These are phyloP conservation scores for Pisolithus thermaeus DNA, from an alignment of 1,284 basidiomycete genomes.

Conservation along the genomic window DNA sequence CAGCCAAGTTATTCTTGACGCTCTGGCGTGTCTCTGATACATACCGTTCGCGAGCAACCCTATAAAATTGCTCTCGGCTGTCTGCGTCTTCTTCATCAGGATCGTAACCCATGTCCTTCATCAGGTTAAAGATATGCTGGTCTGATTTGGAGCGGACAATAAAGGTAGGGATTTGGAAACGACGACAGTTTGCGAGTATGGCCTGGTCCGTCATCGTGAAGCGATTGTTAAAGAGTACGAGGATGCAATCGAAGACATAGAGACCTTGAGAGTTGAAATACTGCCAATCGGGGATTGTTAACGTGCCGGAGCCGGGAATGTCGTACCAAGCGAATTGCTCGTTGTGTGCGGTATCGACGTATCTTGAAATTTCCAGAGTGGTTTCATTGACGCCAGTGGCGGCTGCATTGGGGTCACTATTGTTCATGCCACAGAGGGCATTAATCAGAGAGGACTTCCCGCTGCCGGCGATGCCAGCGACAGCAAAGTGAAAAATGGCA, in stretches of 20 bases:
- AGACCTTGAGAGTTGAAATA: constrained; percentile 35
- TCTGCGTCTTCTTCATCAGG: constrained; percentile 15
- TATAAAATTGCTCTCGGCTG: constrained; percentile 18
- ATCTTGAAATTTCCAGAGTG: constrained; percentile 25
- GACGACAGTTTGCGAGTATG: constrained; percentile 24
- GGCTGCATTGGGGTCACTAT: constrained; percentile 24
- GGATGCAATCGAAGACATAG: constrained; percentile 32
- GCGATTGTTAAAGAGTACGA: constrained; percentile 27
- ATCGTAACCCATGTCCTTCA: constrained; percentile 26
- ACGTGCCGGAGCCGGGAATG: constrained; percentile 32
- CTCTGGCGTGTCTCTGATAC: constrained; percentile 10
- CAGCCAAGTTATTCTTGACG: constrained; percentile 19
- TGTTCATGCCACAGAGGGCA: constrained; percentile 25
- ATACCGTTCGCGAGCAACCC: constrained; percentile 19
- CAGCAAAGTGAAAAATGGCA: constrained; percentile 27
- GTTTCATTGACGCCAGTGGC: constrained; percentile 28
- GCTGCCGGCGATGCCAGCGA: constrained; percentile 30
- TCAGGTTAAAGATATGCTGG: constrained; percentile 28
- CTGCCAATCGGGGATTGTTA: constrained; percentile 30
- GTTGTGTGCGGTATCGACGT: constrained; percentile 19
- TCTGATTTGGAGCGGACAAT: constrained; percentile 34
- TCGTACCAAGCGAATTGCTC: constrained; percentile 31
- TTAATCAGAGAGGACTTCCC: constrained; percentile 36
- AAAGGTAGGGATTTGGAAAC: constrained; percentile 29
- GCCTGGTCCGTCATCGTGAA: constrained; percentile 29